Conservation (phyloP, 2,329 filamentous ascomycete species). For the Penicillium concentricum region DNA sequence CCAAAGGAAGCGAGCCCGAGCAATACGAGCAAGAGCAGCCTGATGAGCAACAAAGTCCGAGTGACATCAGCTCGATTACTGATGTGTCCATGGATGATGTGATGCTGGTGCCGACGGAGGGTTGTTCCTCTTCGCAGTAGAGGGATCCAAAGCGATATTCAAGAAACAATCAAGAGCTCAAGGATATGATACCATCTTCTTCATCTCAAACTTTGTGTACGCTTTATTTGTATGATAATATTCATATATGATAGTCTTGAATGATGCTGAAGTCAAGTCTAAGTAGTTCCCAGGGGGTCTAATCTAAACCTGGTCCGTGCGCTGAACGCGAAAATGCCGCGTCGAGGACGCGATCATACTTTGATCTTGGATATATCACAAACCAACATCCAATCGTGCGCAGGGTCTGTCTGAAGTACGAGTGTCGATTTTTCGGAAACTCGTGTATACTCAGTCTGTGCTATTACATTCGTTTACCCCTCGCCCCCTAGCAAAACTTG, state of each 20-base stretch:
- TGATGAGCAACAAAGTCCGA: background rate
- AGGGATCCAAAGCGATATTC: background rate
- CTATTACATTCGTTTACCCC: background rate
- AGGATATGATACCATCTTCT: background rate
- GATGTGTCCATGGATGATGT: background rate
- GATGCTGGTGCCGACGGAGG: background rate
- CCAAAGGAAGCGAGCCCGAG: background rate
- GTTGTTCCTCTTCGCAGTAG: background rate
- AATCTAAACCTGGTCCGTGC: slow-evolving; percentile 8
- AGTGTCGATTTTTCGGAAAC: background rate
- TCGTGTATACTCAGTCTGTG: background rate
- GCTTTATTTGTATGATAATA: background rate
- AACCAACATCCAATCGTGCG: background rate
- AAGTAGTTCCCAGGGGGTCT: background rate
- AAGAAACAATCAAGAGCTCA: background rate
- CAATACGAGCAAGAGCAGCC: background rate
- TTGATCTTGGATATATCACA: background rate
- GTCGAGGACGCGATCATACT: background rate
- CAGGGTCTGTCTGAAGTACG: background rate
- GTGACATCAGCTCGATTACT: background rate
- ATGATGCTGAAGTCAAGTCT: background rate
- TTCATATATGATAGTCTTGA: background rate
- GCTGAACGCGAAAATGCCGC: slow-evolving; percentile 7
- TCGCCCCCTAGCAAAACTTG: background rate
- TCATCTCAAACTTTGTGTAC: background rate